These are phyloP conservation scores for Pleodorina starrii DNA, from an alignment of 139 green algal species.

Conservation along the genomic window DNA sequence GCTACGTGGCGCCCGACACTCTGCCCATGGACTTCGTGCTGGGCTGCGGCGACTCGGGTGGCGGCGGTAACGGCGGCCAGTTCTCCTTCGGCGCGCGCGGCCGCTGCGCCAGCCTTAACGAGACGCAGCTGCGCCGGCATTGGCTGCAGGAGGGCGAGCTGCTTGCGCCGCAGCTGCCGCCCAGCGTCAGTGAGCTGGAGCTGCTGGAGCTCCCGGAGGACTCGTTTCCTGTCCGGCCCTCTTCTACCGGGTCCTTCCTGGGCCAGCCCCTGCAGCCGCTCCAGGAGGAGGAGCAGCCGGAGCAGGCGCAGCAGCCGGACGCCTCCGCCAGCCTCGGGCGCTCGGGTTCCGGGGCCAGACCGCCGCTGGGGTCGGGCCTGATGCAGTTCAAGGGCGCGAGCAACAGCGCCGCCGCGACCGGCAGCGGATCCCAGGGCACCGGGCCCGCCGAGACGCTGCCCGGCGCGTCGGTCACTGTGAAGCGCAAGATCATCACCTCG, in stretches of 20 bases:
- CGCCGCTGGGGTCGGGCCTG: background rate
- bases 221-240: conserved; percentile 1
- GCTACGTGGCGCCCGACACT: background rate
- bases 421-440: background rate
- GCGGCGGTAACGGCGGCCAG: background rate
- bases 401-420: background rate
- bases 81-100: conserved; percentile 10
- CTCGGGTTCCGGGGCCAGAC: background rate
- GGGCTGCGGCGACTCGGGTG: background rate
- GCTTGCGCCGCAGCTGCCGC: conserved; percentile 39
- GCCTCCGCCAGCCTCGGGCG: background rate
- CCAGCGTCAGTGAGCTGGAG: conserved; percentile 36
- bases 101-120: conserved; percentile 27
- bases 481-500: conserved; percentile 48
- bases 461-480: background rate
- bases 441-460: background rate
- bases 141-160: conserved; percentile 37
- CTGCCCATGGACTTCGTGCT: conserved; percentile 25
- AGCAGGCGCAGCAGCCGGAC: background rate
- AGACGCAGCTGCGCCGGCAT: conserved; percentile 27
- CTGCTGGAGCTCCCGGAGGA: conserved; percentile 44
- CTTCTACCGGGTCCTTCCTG: background rate
- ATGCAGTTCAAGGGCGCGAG: conserved; percentile 23
- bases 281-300: too few species aligned
- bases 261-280: too few species aligned